These are phyloP conservation scores for Picea sitchensis DNA, from an alignment of 75 land plant genomes.

Conservation along the genomic window DNA sequence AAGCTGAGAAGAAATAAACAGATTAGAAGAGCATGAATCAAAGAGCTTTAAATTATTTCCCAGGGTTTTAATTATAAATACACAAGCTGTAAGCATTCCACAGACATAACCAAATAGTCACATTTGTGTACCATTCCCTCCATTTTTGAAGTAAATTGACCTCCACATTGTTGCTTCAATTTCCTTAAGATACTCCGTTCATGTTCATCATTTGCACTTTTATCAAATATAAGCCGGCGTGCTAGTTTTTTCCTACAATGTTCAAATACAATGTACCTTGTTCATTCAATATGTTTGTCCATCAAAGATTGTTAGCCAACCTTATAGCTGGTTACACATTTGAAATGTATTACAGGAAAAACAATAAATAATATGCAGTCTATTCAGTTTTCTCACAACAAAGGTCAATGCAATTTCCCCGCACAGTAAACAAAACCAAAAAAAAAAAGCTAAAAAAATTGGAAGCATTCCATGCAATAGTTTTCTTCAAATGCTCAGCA, in stretches of 20 bases:
- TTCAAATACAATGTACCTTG: too few relatives aligned
- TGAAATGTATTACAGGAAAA: background rate
- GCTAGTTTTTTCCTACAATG: conserved; percentile 88
- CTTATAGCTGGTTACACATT: background rate
- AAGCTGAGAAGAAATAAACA: conserved; percentile 42
- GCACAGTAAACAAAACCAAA: background rate
- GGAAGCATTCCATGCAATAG: background rate
- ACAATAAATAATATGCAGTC: background rate
- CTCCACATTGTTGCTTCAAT: conserved; percentile 97
- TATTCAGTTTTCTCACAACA: background rate
- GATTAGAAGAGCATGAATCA: background rate
- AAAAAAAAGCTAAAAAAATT: background rate
- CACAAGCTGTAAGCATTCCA: background rate
- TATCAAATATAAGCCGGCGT: conserved; percentile 91
- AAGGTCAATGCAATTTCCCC: background rate
- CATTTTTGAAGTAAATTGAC: conserved; percentile 98
- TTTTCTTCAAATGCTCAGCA: background rate
- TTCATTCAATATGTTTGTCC: background rate
- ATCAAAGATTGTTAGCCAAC: too few relatives aligned
- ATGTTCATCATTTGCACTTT: conserved; percentile 98
- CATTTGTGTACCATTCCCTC: conserved; percentile 87
- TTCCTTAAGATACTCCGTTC: conserved; percentile 95
- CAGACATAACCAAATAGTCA: too few relatives aligned
- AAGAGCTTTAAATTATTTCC: background rate
- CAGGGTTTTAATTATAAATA: background rate